Percentiles rank a stretch among this genome's conserved stretches.
Evolutionary conservation across 2,329 filamentous ascomycete species (phyloP).

Genomic region (Akanthomyces dipterigenus): DNA sequence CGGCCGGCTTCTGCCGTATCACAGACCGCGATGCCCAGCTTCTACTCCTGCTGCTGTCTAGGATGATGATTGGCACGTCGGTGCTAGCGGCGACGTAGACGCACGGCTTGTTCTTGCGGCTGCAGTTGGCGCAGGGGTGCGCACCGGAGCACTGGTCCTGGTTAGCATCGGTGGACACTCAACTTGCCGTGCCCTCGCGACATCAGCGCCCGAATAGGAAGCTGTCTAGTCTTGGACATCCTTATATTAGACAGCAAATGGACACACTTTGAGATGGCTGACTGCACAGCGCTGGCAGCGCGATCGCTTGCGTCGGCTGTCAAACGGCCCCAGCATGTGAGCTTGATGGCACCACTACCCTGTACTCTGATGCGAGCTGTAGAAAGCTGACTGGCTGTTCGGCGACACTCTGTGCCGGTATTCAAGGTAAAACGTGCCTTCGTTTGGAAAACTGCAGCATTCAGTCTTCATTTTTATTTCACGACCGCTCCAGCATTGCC

Average conservation of each 20-base stretch:
- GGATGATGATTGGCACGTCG: constrained; percentile 14
- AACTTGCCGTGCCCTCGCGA: background rate
- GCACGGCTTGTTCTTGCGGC: constrained; percentile 19
- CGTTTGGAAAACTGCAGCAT: background rate
- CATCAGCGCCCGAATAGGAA: background rate
- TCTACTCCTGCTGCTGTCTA: constrained; percentile 17
- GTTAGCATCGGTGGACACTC: background rate
- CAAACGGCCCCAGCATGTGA: constrained; percentile 25
- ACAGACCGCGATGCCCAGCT: background rate
- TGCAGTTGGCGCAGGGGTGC: constrained; percentile 25
- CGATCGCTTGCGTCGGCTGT: constrained; percentile 25
- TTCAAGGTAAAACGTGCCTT: too few species aligned
- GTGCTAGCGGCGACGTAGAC: constrained; percentile 13
- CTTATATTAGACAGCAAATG: too few species aligned
- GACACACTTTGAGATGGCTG: constrained; percentile 28
- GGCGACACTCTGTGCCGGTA: background rate
- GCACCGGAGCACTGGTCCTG: constrained; percentile 26
- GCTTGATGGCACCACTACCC: background rate
- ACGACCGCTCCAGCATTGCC: too few species aligned
- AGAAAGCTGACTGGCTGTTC: background rate
- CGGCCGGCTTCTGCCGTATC: background rate
- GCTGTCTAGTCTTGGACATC: background rate
- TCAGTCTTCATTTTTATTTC: background rate
- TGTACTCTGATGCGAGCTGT: background rate
- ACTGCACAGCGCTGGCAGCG: constrained; percentile 24